Evolutionary conservation across 2,329 filamentous ascomycete species (phyloP), one percentile per base, ranked within the genome.

Genomic region (Emericellopsis cladophorae): DNA sequence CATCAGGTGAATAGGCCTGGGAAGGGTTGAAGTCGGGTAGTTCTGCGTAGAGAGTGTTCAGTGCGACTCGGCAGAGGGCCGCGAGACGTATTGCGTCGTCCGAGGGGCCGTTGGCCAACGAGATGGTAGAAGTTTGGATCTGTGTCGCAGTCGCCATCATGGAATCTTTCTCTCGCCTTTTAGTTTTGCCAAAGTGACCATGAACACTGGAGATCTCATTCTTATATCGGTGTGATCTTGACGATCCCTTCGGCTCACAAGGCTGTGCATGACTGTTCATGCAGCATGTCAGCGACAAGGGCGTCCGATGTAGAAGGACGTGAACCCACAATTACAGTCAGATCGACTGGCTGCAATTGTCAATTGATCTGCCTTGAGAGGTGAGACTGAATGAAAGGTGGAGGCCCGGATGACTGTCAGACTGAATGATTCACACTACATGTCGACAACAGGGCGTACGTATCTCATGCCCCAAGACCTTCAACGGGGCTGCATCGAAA

Each of bases 81-180:
- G 58, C 55, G 7, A 60, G 45, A 15, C 50, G 46, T 22, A 48
- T 38, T 22, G 51, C 57, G 38, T 58, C 50, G 9, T 52, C 48
- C 41, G 50, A 21, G 8, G 32, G 18, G 9, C 18, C 18, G 9
- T 8, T 9, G n/a, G 32, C 18, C 32, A 35, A 7, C 48, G 22
- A 16, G 11, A 24, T 21, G 10, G 18, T 24, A 6, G 32, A 41
- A 39, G 12, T 48, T 41, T 51, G 46, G 10, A 59, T 34, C n/a
- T 57, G 52, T 21, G 55, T 57, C 39, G 57, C 57, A 14, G 57
- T 51, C 39, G 55, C 54, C 57, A 60, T 59, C 31, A 15, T 43
- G 40, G 39, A 43, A 23, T 21, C 5, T 21, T 21, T 21, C 18
- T 21, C 18, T 21, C 5, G 18, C 5, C 18, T 21, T 21, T 21